phyloP scores from a whole-genome alignment of 345 rosid species.

The Eucalyptus camaldulensis region DNA sequence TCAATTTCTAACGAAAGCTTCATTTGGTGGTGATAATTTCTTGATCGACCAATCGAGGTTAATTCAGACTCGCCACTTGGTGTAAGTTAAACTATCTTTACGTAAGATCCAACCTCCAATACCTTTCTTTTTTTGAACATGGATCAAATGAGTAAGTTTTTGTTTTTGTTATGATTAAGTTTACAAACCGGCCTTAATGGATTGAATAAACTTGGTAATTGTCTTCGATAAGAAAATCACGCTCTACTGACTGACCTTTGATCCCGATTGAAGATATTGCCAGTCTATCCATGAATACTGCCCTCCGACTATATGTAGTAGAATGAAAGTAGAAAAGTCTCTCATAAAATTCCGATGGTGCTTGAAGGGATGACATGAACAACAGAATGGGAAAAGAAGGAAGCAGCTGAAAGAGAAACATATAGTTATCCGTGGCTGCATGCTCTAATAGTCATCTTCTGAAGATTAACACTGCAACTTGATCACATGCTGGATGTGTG shows the following conservation, averaged over 20 bases:
- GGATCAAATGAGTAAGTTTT: background rate
- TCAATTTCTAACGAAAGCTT: background rate
- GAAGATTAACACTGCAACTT: background rate
- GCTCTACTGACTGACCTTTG: background rate
- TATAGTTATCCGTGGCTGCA: background rate
- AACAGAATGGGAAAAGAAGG: background rate
- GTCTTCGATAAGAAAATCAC: background rate
- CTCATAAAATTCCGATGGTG: background rate
- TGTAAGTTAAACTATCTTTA: background rate
- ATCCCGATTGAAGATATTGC: background rate
- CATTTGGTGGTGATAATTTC: background rate
- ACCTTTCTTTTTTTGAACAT: background rate
- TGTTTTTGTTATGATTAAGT: background rate
- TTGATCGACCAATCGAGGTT: background rate
- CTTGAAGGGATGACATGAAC: background rate
- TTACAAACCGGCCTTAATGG: background rate
- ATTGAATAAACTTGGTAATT: background rate
- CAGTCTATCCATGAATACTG: background rate
- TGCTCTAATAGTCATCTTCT: background rate
- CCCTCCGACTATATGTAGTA: background rate
- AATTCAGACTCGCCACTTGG: background rate
- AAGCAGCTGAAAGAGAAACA: background rate
- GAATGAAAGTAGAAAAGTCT: background rate
- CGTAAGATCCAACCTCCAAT: background rate
- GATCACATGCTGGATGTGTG: background rate